These are phyloP conservation scores for Suillus tomentosus DNA, from an alignment of 768 basidiomycete genomes.

Conservation along the genomic window DNA sequence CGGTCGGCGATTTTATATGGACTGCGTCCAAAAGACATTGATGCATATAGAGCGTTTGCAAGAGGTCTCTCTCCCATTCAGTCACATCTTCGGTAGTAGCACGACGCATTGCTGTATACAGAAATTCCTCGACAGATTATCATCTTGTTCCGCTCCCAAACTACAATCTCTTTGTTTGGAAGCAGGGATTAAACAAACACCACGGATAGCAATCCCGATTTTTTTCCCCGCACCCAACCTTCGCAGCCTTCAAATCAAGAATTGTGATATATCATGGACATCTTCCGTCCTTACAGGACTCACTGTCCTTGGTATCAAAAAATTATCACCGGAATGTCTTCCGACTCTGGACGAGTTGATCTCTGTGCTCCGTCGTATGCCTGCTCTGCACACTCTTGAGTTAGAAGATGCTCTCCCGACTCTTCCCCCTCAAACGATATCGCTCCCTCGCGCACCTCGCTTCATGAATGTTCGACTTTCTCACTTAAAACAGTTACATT, in stretches of 20 bases:
- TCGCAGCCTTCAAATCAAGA: slow-evolving; percentile 36
- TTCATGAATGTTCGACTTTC: not conserved
- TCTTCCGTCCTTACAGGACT: slow-evolving; percentile 38
- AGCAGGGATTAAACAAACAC: slow-evolving; percentile 16
- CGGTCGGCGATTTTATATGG: slow-evolving; percentile 32
- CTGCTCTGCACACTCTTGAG: slow-evolving; percentile 34
- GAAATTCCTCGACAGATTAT: slow-evolving; percentile 28
- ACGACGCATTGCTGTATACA: slow-evolving; percentile 23
- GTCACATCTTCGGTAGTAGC: slow-evolving; percentile 16
- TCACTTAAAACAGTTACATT: not conserved
- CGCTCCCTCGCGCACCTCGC: not conserved
- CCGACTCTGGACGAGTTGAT: slow-evolving; percentile 36
- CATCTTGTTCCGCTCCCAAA: slow-evolving; percentile 30
- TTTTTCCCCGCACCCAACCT: slow-evolving; percentile 32
- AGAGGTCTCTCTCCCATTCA: slow-evolving; percentile 31
- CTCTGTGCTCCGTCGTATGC: slow-evolving; percentile 37
- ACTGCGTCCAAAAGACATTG: slow-evolving; percentile 33
- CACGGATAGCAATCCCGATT: not conserved
- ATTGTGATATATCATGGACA: slow-evolving; percentile 39
- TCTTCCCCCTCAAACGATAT: not conserved
- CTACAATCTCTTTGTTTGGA: slow-evolving; percentile 33
- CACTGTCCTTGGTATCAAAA: slow-evolving; percentile 37
- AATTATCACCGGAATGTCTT: slow-evolving; percentile 27
- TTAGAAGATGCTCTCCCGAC: slow-evolving; percentile 38
- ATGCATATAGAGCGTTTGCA: slow-evolving; percentile 36